phyloP scores from a whole-genome alignment of 2,329 filamentous ascomycete species.

The Phialophora expanda region DNA sequence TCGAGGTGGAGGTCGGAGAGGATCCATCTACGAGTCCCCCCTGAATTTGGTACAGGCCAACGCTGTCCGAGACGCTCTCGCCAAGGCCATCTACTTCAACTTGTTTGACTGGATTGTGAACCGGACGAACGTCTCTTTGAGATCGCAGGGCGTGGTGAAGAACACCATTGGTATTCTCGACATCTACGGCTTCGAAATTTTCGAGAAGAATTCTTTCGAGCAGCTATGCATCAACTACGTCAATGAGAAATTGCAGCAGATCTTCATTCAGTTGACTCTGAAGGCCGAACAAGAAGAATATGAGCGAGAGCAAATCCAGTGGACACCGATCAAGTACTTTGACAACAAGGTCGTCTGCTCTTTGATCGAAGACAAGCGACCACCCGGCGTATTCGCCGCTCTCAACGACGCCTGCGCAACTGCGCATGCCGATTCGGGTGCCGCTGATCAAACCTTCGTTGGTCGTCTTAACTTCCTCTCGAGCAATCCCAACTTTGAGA shows the following conservation, averaged over 20 bases:
- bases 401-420: constrained; percentile 98
- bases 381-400: constrained; percentile 90
- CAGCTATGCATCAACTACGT: constrained; percentile 99
- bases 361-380: constrained; percentile 87
- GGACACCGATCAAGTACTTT: constrained; percentile 99
- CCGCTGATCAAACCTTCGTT: constrained; percentile 95
- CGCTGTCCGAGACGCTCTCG: constrained; percentile 85
- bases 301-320: constrained; percentile 91
- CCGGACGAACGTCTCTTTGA: constrained; percentile 85
- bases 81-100: constrained; percentile 96
- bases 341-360: constrained; percentile 99
- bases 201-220: constrained; percentile 98
- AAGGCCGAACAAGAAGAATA: constrained; percentile 99
- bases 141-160: constrained; percentile 73
- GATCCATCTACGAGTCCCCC: constrained; percentile 73
- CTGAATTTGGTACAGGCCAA: constrained; percentile 85
- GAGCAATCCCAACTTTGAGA: constrained; percentile 84
- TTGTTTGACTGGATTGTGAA: constrained; percentile 98
- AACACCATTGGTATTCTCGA: constrained; percentile 96
- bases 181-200: constrained; percentile 99
- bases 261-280: constrained; percentile 96
- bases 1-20: constrained; percentile 65
- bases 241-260: constrained; percentile 98
- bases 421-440: constrained; percentile 92
- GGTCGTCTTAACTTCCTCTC: constrained; percentile 88